Base-by-base conservation (phyloP, 2,329 filamentous ascomycete species). In the Calonectria montana region DNA sequence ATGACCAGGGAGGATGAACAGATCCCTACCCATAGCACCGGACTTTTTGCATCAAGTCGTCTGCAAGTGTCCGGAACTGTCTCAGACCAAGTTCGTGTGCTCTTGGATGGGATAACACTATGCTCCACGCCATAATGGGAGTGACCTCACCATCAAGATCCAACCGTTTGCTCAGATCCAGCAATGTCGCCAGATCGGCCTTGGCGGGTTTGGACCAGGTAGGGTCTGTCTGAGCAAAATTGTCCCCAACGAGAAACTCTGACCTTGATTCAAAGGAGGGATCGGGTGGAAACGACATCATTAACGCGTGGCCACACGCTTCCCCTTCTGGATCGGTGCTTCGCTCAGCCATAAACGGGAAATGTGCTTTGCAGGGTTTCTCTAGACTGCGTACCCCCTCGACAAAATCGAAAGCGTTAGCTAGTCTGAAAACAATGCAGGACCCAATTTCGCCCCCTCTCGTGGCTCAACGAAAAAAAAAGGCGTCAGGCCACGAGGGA, bases 51-150 rank as follows among this genome's bases (percentile, higher is more conserved):
- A 90, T 87, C 69, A 98, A 87, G 70, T 95, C 94, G 63, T 92
- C 91, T 63, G 93, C 91, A 75, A 98, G 87, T 73, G 87, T 88
- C 77, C 89, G 87, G 76, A 98, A 91, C 79, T 98, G 95, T 45
- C 90, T 88, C 64, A 85, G 83, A 18, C 87, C 90, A 75, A 98
- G 84, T 76, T 93, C 91, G 6, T 81, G 81, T 74, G 96, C 91
- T 73, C 93, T 88, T 43, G 93, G 90, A 82, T 97, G 92, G 55
- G 88, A 89, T 73, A 95, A 86, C 62, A 98, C 89, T 84, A 94
- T 93, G 62, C 94, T 93, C 91, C 97, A 96, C 0, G 96, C 96
- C 94, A 97, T 97, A 76, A 98, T 94, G 0, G 97, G 97, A 21
- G 96, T 98, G 79, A 98, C 94, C 84, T 97, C 94, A 65, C 95